A percentile compares a stretch with the other conserved stretches of the same genome.
phyloP scores from a whole-genome alignment of 2,329 filamentous ascomycete genomes.

The Ambrosiella cleistominuta region DNA sequence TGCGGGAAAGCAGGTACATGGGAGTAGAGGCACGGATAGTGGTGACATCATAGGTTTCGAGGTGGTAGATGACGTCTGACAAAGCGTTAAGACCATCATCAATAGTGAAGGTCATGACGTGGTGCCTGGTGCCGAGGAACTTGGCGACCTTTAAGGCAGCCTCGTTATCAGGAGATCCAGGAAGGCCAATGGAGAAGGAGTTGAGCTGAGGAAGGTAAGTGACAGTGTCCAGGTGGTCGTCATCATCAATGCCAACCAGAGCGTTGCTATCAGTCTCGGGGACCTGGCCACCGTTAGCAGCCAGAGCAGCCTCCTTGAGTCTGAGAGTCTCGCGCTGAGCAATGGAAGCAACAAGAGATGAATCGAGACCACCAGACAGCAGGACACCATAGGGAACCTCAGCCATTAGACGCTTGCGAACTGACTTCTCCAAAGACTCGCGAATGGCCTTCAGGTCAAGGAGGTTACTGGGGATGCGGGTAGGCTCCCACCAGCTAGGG shows the following conservation, averaged over 20 bases:
- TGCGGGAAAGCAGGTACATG: conserved; percentile 93
- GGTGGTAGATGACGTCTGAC: conserved; percentile 93
- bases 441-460: conserved; percentile 72
- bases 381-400: conserved; percentile 96
- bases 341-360: conserved; percentile 84
- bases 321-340: conserved; percentile 81
- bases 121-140: conserved; percentile 94
- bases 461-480: conserved; percentile 59
- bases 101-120: conserved; percentile 95
- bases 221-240: conserved; percentile 73
- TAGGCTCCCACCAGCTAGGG: conserved; percentile 79
- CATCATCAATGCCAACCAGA: conserved; percentile 85
- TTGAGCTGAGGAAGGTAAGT: conserved; percentile 89
- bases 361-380: conserved; percentile 87
- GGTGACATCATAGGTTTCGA: conserved; percentile 95
- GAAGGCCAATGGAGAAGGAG: conserved; percentile 96
- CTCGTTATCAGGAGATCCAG: conserved; percentile 77
- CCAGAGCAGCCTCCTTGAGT: conserved; percentile 47
- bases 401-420: conserved; percentile 94
- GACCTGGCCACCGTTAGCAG: conserved; percentile 28
- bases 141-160: conserved; percentile 86
- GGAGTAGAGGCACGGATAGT: conserved; percentile 96
- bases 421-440: conserved; percentile 69
- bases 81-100: conserved; percentile 94
- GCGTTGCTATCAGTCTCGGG: conserved; percentile 41